phyloP scores from a whole-genome alignment of 345 rosid genomes.

The Linum usitatissimum region DNA sequence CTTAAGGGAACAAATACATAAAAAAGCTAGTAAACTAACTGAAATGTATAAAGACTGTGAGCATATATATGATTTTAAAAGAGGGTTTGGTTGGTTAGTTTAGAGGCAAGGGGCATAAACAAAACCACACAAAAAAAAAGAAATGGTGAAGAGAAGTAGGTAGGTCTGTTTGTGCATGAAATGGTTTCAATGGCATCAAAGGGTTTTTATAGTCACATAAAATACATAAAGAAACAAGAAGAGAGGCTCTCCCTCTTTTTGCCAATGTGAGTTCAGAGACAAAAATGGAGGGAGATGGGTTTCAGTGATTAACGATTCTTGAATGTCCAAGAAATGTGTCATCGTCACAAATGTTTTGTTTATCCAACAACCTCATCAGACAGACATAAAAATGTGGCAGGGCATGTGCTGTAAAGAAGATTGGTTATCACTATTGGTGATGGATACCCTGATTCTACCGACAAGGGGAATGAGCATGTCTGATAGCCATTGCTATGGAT shows the following conservation, averaged over 20 bases:
- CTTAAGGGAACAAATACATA: not conserved
- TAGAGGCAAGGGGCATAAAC: not conserved
- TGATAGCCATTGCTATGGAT: no score
- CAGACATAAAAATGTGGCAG: not conserved
- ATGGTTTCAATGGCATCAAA: not conserved
- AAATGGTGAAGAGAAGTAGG: not conserved
- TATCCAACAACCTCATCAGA: not conserved
- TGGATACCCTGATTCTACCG: no score
- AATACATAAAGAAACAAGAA: not conserved
- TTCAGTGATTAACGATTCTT: no score
- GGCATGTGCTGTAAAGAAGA: no score
- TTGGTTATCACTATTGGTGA: no score
- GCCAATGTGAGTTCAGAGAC: not conserved
- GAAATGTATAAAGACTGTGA: conserved; percentile 36
- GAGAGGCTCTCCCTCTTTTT: not conserved
- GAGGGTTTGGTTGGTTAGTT: conserved; percentile 25
- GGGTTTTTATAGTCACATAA: not conserved
- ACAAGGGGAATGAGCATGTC: no score
- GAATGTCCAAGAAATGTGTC: no score
- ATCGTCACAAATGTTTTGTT: no score
- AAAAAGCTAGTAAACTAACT: conserved; percentile 42
- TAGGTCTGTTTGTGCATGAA: not conserved
- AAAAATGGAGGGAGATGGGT: not conserved
- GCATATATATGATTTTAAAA: conserved; percentile 16
- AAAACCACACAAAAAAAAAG: not conserved